Base-by-base conservation (phyloP, 2,329 filamentous ascomycete genomes). In the Lasiodiplodia sp. region DNA sequence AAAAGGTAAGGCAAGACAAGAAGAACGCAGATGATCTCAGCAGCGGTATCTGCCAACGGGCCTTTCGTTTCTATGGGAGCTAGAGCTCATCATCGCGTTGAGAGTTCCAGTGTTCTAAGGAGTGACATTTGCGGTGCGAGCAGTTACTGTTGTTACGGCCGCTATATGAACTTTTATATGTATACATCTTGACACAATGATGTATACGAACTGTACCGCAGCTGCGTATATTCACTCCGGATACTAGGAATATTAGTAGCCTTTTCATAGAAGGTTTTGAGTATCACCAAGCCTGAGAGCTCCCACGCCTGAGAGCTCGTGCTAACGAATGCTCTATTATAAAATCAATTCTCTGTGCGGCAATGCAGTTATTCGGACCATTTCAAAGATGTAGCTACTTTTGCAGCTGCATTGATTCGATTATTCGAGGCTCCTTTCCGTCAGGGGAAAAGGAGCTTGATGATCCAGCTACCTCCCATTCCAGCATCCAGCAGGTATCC, bases 401-500 rank as follows among this genome's bases (percentile, higher is more conserved):
- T 47, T n/a, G n/a, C 44, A 63, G 58, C 40, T 37, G n/a, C 28
- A 28, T 12, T 18, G 21, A 21, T 31, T 63, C 25, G 49, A 63
- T 63, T 63, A 63, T 63, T n/a, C 49, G 23, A 44, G 31, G 18
- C 6, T 10, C 12, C 40, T n/a, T 12, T 51, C 25, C n/a, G 14
- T n/a, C 16, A 25, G 10, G 16, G 34, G 3, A 62, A 8, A 25
- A 14, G 16, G 40, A 4, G 4, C 44, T n/a, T 44, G 21, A 34
- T 34, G 38, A n/a, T 63, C 44, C 58, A 49, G 40, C 44, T 51
- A 37, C 40, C 58, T 51, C 37, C 37, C 18, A 8, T n/a, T 11
- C n/a, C 44, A 25, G 25, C 44, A 64, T 52, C 60, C 52, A 64
- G 52, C 60, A 64, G 60, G 25, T 52, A 64, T 64, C 44, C 10